Evolutionary conservation across 106 monocot genomes (phyloP).

Genomic region (Iris macrosiphon): DNA sequence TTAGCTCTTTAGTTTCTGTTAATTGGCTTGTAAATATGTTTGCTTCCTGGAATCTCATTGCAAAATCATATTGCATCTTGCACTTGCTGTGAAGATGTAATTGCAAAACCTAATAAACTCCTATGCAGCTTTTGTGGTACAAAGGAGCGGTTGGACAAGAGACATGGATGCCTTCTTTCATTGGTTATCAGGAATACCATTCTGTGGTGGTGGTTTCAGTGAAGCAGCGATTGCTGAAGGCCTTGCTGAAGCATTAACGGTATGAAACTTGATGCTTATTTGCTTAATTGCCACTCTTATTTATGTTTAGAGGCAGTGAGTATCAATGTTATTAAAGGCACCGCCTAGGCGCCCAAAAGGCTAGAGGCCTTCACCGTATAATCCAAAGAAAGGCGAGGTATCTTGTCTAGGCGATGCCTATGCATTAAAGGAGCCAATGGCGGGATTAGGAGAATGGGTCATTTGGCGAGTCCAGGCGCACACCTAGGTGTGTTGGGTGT

Average conservation of each 20-base stretch:
- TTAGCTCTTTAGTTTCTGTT: background rate
- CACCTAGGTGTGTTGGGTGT: too few relatives aligned
- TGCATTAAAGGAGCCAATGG: too few relatives aligned
- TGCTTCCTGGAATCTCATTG: background rate
- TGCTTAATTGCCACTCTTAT: too few relatives aligned
- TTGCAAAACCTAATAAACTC: background rate
- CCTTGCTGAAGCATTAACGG: constrained; percentile 84
- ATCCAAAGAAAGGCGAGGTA: too few relatives aligned
- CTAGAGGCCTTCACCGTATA: too few relatives aligned
- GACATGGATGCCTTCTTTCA: constrained; percentile 56
- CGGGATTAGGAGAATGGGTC: too few relatives aligned
- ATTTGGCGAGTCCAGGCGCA: too few relatives aligned
- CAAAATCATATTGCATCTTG: background rate
- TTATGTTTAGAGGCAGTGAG: too few relatives aligned
- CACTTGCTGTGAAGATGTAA: background rate
- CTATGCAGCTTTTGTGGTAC: constrained; percentile 62
- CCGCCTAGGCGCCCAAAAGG: too few relatives aligned
- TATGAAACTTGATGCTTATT: constrained; percentile 9
- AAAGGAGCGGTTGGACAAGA: constrained; percentile 90
- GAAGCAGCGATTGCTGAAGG: constrained; percentile 87
- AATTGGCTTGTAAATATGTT: background rate
- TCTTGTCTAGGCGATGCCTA: too few relatives aligned
- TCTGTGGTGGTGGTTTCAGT: constrained; percentile 89
- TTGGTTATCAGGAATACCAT: constrained; percentile 61
- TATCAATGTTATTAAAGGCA: too few relatives aligned